A percentile compares a stretch with the other conserved stretches of the same genome.
These are phyloP conservation scores for Aegilops sharonensis DNA, from an alignment of 176 grass and related monocot genomes.

Conservation along the genomic window DNA sequence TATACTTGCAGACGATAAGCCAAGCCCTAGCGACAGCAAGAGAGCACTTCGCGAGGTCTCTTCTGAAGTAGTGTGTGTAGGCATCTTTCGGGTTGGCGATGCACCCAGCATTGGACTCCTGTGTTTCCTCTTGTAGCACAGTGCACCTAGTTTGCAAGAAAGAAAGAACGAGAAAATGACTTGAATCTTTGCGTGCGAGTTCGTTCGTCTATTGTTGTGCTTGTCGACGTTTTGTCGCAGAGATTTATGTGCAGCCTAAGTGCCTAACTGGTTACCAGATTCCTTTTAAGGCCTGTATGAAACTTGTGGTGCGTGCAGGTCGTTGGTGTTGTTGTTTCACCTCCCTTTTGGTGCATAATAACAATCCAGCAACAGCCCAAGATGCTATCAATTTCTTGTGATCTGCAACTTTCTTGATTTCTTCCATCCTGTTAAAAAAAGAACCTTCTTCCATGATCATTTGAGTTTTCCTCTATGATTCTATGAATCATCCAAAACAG, in stretches of 20 bases:
- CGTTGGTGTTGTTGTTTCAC: not conserved
- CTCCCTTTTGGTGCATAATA: not conserved
- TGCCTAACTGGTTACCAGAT: not conserved
- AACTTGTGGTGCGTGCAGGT: not conserved
- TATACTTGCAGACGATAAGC: slow-evolving; percentile 50
- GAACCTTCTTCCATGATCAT: not conserved
- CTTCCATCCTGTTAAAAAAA: too few relatives aligned
- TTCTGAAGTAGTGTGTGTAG: slow-evolving; percentile 52
- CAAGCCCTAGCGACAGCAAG: slow-evolving; percentile 61
- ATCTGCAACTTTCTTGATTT: not conserved
- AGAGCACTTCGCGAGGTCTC: slow-evolving; percentile 74
- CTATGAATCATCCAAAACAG: not conserved
- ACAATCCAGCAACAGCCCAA: not conserved
- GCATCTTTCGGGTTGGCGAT: not conserved
- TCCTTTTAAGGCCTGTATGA: not conserved
- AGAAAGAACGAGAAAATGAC: not conserved
- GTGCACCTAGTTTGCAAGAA: slow-evolving; percentile 1
- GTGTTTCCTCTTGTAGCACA: not conserved
- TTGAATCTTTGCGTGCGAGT: not conserved
- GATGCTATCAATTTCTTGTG: not conserved
- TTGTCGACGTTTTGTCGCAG: not conserved
- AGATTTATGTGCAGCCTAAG: not conserved
- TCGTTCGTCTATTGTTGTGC: not conserved
- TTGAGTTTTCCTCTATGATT: not conserved
- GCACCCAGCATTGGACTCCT: not conserved